Percentiles rank a stretch among this genome's conserved stretches.
These are phyloP conservation scores for Dujonia santamariae DNA, from an alignment of 1,139 yeast genomes.

Conservation along the genomic window DNA sequence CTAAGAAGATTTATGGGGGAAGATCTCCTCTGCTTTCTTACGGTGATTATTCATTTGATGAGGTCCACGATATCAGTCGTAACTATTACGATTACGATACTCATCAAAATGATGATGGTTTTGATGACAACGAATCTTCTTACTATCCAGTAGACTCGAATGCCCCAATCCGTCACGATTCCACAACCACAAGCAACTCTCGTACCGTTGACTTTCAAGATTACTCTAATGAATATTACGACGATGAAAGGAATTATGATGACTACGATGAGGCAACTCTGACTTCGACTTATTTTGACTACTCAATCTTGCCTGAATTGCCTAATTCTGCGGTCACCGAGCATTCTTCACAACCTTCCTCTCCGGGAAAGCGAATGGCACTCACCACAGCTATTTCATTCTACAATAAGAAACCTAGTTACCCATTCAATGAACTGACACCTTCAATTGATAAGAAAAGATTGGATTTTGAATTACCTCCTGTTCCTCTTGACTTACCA, in stretches of 20 bases:
- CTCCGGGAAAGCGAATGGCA: conserved; percentile 19
- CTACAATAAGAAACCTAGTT: conserved; percentile 12
- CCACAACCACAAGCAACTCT: conserved; percentile 2
- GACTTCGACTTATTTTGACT: conserved; percentile 33
- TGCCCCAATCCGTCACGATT: background rate
- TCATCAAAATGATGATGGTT: background rate
- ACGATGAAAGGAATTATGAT: conserved; percentile 10
- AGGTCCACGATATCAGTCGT: conserved; percentile 4
- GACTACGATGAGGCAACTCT: conserved; percentile 23
- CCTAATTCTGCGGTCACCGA: conserved; percentile 18
- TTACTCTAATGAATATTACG: conserved; percentile 8
- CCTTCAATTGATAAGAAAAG: conserved; percentile 9
- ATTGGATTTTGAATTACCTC: conserved; percentile 37
- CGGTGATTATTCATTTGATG: background rate
- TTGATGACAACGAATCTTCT: background rate
- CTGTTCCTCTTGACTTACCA: conserved; percentile 54
- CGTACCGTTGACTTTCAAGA: no score
- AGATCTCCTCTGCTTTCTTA: conserved; percentile 1
- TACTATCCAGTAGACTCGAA: background rate
- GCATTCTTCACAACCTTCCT: conserved; percentile 8
- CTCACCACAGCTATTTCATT: conserved; percentile 20
- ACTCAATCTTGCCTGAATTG: conserved; percentile 41
- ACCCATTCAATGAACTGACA: conserved; percentile 6
- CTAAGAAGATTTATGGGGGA: conserved; percentile 1
- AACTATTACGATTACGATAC: conserved; percentile 7